Percentiles rank a stretch among this genome's conserved stretches.
Conservation (phyloP, 1,284 basidiomycete species). For the Clitocybe nebularis region DNA sequence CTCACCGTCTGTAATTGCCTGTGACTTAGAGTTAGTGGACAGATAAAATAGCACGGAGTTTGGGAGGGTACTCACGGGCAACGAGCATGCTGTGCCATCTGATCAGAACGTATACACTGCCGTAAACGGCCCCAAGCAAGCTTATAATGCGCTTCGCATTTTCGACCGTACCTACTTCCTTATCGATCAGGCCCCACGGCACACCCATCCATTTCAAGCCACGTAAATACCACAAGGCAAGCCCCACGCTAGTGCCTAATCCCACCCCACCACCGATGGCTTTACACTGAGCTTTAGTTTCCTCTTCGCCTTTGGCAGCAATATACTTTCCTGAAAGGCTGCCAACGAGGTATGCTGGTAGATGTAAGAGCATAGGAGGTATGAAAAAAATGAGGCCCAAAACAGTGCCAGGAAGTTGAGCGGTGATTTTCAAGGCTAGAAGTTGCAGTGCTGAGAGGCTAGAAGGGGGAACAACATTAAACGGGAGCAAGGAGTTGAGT, state of each 20-base stretch:
- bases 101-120: slow-evolving; percentile 32
- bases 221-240: slow-evolving; percentile 17
- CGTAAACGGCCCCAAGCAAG: slow-evolving; percentile 24
- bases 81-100: slow-evolving; percentile 46
- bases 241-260: slow-evolving; percentile 23
- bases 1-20: slow-evolving; percentile 37
- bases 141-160: slow-evolving; percentile 17
- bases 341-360: slow-evolving; percentile 34
- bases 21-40: slow-evolving; percentile 1
- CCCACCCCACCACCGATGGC: slow-evolving; percentile 38
- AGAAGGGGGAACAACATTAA: slow-evolving; percentile 9
- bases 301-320: slow-evolving; percentile 34
- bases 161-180: slow-evolving; percentile 8
- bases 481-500: slow-evolving; percentile 33
- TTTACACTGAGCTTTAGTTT: slow-evolving; percentile 39
- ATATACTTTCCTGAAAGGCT: slow-evolving; percentile 27
- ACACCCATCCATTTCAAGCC: slow-evolving; percentile 9
- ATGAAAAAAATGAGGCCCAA: slow-evolving; percentile 27
- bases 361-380: slow-evolving; percentile 31
- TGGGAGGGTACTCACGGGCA: slow-evolving; percentile 26
- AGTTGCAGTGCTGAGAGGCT: neutral
- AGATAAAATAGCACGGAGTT: slow-evolving; percentile 7
- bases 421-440: slow-evolving; percentile 7
- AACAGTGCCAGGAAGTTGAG: slow-evolving; percentile 20
- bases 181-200: slow-evolving; percentile 7